Evolutionary conservation across 2,329 filamentous ascomycete genomes (phyloP), one percentile per base, ranked within the genome.

Genomic region (Ceratocystis albifundus): DNA sequence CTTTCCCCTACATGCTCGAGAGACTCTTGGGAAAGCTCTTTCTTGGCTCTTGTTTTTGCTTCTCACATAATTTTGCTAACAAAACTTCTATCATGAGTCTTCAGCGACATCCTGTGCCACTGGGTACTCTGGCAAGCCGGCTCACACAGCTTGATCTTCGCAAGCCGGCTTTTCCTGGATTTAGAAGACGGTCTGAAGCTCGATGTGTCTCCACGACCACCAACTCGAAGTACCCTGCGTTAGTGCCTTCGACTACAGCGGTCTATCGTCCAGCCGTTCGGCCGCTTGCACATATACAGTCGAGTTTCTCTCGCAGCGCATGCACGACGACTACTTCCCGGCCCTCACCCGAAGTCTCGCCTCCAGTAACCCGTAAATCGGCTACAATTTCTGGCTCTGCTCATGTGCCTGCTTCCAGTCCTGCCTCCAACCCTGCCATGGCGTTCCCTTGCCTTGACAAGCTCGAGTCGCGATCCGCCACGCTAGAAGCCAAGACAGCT

Each of bases 401-500:
- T 17, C 46, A 22, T 6, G 7, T 53, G 2, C 17, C 69, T 46
- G 67, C 69, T 0, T 17, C 66, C 0, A 30, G 69, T 36, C 70
- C 70, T 28, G 81, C 84, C 1, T 89, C 88, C 3, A 96, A 96
- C 73, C 89, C 90, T 2, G 88, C 90, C 70, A 88, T 96, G 80
- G 86, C 88, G 0, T 96, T 96, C 71, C 91, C 91, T 2, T 96
- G 91, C 73, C 86, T 96, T 59, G 91, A 96, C 73, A 90, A 88
- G 2, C 80, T 92, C 66, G 91, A 96, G 73, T 83, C 82, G 45
- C 87, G 87, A 69, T 90, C 93, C 0, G 88, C 88, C 4, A 87
- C 80, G 8, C 85, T 97, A 61, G 83, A 83, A 70, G 81, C 84
- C 17, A 68, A 68, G 61, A 66, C 66, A 25, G 65, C 50, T 30